Evolutionary conservation across 306 rosid genomes (phyloP).

Genomic region (Rosa chinensis): DNA sequence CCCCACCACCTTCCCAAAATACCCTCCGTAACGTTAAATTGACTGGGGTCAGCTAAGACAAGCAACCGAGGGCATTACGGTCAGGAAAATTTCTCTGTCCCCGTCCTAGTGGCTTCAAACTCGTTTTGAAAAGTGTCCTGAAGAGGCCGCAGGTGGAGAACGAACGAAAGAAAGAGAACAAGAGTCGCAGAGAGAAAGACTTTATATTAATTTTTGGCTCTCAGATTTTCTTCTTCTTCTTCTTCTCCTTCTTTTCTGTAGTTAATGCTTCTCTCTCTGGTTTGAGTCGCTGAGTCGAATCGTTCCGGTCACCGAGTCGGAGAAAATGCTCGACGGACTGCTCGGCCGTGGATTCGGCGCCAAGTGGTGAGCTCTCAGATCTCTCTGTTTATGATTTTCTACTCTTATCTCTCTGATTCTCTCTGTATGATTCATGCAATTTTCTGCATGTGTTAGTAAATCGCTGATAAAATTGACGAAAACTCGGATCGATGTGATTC

Average conservation of each 20-base stretch:
- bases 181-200: conserved; percentile 5
- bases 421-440: neutral
- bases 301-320: conserved; percentile 23
- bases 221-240: conserved; percentile 25
- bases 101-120: conserved; percentile 8
- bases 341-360: conserved; percentile 84
- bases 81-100: conserved; percentile 11
- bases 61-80: conserved; percentile 41
- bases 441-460: conserved; percentile 46
- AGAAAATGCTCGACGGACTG: conserved; percentile 73
- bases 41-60: neutral
- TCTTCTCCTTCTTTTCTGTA: conserved; percentile 19
- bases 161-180: neutral
- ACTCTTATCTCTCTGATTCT: neutral
- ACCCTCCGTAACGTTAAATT: conserved; percentile 43
- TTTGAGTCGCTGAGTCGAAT: conserved; percentile 33
- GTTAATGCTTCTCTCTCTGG: conserved; percentile 15
- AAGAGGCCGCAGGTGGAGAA: conserved; percentile 10
- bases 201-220: neutral
- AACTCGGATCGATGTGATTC: conserved; percentile 87
- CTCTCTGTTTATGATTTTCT: conserved; percentile 1
- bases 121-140: conserved; percentile 28
- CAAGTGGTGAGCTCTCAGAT: conserved; percentile 64
- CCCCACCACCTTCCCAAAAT: conserved; percentile 25
- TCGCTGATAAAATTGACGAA: conserved; percentile 75